Evolutionary conservation across 2,329 filamentous ascomycete species (phyloP), one percentile per base, ranked within the genome.

Genomic region (Fusarium incarnatum): DNA sequence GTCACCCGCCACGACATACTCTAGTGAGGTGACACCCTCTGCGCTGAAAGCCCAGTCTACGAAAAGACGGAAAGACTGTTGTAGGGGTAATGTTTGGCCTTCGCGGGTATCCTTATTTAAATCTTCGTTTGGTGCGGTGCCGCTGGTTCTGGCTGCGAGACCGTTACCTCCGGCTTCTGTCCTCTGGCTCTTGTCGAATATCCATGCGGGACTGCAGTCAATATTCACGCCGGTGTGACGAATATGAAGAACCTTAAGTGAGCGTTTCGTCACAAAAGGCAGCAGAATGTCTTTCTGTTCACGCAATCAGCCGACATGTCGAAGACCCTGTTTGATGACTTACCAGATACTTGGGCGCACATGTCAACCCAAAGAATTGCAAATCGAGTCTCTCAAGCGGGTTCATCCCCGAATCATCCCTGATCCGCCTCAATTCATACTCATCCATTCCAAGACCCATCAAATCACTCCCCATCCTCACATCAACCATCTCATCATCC

Each of bases 341-440:
- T 42, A 44, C 60, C 15, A 63, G 13, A 5, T 48, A 27, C 11
- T 32, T 25, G 0, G 60, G 57, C 1, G 42, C 48, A 27, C 60
- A 64, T 5, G 57, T 22, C 3, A 63, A 6, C 3, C 60, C 60
- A 4, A 63, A 5, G 20, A 63, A 63, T 7, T 62, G 28, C 1
- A 64, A 13, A 8, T 45, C 25, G 2, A 64, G 28, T 6, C n/a
- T 30, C 13, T 7, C 32, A 3, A 64, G 28, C 1, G 48, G 23
- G 6, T 63, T 64, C 16, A 10, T 20, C 0, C 4, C 28, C 11
- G 34, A 11, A 22, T 40, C 11, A 0, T 28, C 8, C 8, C 2
- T 28, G 0, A 62, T 27, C 42, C 15, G 0, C 8, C 15, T 3
- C 13, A 18, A 8, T 5, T 64, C 34, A 3, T 8, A 1, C 8